These are phyloP conservation scores for Xylaria sp. DNA, from an alignment of 2,329 filamentous ascomycete species.

Conservation along the genomic window DNA sequence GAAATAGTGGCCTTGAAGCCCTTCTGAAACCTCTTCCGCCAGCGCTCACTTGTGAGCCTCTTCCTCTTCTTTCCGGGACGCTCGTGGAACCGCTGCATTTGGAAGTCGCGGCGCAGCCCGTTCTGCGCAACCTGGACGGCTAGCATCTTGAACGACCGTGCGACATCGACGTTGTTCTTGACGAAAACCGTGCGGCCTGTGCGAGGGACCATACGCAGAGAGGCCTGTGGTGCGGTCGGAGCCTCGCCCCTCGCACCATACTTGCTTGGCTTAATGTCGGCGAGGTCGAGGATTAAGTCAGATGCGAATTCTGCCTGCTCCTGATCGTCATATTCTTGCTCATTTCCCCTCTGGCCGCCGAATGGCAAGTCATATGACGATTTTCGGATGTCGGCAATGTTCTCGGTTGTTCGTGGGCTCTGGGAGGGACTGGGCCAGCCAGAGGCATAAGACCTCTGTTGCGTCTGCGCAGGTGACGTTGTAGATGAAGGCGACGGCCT, in stretches of 20 bases:
- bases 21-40: slow-evolving; percentile 73
- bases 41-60: slow-evolving; percentile 74
- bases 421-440: slow-evolving; percentile 33
- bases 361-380: slow-evolving; percentile 36
- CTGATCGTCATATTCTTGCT: not conserved
- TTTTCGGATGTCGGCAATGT: slow-evolving; percentile 38
- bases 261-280: slow-evolving; percentile 20
- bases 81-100: slow-evolving; percentile 76
- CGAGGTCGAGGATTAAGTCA: slow-evolving; percentile 37
- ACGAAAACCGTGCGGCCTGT: slow-evolving; percentile 59
- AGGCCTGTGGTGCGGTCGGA: not conserved
- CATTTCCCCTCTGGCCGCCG: not conserved
- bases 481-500: not conserved
- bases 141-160: slow-evolving; percentile 57
- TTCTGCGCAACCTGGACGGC: slow-evolving; percentile 60
- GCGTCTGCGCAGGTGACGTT: slow-evolving; percentile 18
- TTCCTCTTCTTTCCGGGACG: slow-evolving; percentile 80
- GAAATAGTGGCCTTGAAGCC: slow-evolving; percentile 73
- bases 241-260: not conserved
- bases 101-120: slow-evolving; percentile 64
- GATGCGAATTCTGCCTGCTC: slow-evolving; percentile 12
- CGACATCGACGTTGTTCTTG: slow-evolving; percentile 56
- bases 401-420: not conserved
- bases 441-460: slow-evolving; percentile 29
- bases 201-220: slow-evolving; percentile 54